These are phyloP conservation scores for Fusarium napiforme DNA, from an alignment of 2,329 filamentous ascomycete species.

Conservation along the genomic window DNA sequence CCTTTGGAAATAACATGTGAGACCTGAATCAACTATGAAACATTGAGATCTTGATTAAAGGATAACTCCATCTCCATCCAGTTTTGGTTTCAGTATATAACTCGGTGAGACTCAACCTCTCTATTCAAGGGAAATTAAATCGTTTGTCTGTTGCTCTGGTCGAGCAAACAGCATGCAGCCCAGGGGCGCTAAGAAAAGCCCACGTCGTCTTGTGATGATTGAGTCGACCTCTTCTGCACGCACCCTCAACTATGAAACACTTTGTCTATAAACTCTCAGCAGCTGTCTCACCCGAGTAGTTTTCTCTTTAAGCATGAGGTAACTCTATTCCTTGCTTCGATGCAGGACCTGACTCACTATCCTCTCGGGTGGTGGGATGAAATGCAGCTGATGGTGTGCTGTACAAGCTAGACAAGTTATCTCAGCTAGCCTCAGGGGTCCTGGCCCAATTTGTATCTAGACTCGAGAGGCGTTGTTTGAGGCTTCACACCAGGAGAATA, in stretches of 20 bases:
- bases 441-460: conserved; percentile 30
- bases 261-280: not conserved
- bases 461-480: conserved; percentile 30
- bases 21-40: conserved; percentile 17
- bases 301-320: not conserved
- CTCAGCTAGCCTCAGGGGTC: conserved; percentile 42
- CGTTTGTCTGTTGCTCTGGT: conserved; percentile 20
- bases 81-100: not conserved
- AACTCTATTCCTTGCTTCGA: not conserved
- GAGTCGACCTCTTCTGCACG: not conserved
- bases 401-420: conserved; percentile 34
- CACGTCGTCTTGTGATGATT: not conserved
- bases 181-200: conserved; percentile 6
- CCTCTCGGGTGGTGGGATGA: conserved; percentile 1
- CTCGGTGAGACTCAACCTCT: not conserved
- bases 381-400: conserved; percentile 31
- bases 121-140: not conserved
- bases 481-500: conserved; percentile 27
- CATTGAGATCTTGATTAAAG: conserved; percentile 1
- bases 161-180: not conserved
- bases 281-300: not conserved
- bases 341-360: conserved; percentile 18
- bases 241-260: conserved; percentile 25
- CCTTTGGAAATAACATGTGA: not conserved
- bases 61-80: not conserved